Conservation (phyloP, 2,329 filamentous ascomycete genomes). For the Chaetoscypha palmicola region DNA sequence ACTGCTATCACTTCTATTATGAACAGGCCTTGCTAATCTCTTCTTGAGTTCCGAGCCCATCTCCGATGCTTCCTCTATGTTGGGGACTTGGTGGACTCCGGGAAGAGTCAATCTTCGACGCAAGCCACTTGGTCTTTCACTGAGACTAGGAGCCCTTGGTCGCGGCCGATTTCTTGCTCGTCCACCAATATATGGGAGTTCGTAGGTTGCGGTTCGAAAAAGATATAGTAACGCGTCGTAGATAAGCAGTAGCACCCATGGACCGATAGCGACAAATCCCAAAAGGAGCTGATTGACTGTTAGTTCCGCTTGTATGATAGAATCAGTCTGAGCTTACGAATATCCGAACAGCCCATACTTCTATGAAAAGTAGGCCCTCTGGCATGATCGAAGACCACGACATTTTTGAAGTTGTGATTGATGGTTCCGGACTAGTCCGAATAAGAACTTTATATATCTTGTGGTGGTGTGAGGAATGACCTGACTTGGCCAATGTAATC, state of each 20-base stretch:
- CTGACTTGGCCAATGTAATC: conserved; percentile 2
- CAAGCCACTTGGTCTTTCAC: conserved; percentile 46
- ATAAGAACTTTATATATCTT: conserved; percentile 1
- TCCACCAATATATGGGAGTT: conserved; percentile 54
- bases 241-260: conserved; percentile 53
- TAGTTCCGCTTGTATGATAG: conserved; percentile 12
- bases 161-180: conserved; percentile 51
- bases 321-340: conserved; percentile 43
- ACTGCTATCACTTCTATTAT: conserved; percentile 16
- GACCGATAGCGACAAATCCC: conserved; percentile 52
- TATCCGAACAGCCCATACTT: conserved; percentile 54
- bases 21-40: conserved; percentile 13
- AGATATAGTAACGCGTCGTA: conserved; percentile 59
- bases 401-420: conserved; percentile 38
- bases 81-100: conserved; percentile 5
- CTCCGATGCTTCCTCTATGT: conserved; percentile 9
- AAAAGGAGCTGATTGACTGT: conserved; percentile 47
- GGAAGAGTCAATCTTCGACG: conserved; percentile 27
- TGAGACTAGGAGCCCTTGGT: conserved; percentile 55
- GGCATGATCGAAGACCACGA: conserved; percentile 60
- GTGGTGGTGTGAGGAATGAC: background rate
- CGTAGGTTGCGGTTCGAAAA: conserved; percentile 49
- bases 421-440: background rate
- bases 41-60: conserved; percentile 16
- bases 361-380: conserved; percentile 46